Percentiles rank a stretch among this genome's conserved stretches.
phyloP scores from a whole-genome alignment of 2,329 filamentous ascomycete species.

The Fusarium denticulatum region DNA sequence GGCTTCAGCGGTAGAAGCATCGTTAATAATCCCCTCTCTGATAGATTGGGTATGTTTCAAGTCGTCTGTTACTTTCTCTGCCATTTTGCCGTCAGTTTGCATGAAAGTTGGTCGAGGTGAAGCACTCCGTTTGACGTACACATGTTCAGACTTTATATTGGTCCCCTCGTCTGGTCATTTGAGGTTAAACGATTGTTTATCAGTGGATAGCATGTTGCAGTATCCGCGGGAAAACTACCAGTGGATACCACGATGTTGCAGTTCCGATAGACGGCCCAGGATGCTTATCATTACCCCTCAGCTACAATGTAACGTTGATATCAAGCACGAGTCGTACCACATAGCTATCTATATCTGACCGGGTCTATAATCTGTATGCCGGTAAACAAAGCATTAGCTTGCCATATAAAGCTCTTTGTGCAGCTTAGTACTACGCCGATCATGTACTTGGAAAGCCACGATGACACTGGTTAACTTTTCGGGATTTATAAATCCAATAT shows the following conservation, averaged over 20 bases:
- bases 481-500: neutral
- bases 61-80: neutral
- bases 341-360: too few relatives aligned
- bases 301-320: neutral
- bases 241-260: neutral
- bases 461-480: too few relatives aligned
- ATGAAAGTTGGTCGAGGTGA: fast-evolving
- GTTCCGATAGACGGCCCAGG: neutral
- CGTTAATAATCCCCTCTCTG: neutral
- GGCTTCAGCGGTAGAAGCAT: neutral
- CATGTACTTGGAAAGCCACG: neutral
- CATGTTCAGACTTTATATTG: neutral
- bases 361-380: neutral
- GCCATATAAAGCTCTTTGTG: fast-evolving
- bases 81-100: neutral
- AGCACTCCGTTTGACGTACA: fast-evolving
- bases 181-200: neutral
- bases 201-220: neutral
- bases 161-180: fast-evolving
- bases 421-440: neutral
- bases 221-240: neutral
- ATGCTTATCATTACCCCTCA: neutral
- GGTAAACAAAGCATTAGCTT: fast-evolving
- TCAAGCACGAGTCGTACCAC: neutral
- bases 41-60: neutral